These are phyloP conservation scores for Penicillium hesseltinei DNA, from an alignment of 2,329 filamentous ascomycete genomes.

Conservation along the genomic window DNA sequence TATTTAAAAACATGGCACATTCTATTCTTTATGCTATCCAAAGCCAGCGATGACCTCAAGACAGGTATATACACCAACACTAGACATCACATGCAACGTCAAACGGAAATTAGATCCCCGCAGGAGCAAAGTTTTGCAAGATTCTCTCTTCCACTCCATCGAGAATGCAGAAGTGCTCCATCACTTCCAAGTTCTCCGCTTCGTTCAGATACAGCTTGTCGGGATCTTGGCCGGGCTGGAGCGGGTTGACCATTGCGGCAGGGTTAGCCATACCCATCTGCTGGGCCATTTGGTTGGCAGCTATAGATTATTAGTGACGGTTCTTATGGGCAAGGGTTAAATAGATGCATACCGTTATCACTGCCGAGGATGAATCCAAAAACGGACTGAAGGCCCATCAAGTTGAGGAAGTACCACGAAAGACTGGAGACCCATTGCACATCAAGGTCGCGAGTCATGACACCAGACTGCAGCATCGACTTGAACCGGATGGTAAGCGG, in stretches of 20 bases:
- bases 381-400: slow-evolving; percentile 93
- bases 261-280: slow-evolving; percentile 75
- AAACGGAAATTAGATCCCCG: slow-evolving; percentile 16
- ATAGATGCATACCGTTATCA: slow-evolving; percentile 73
- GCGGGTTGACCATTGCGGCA: slow-evolving; percentile 66
- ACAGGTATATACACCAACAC: slow-evolving; percentile 12
- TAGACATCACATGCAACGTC: background rate
- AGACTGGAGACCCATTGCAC: slow-evolving; percentile 98
- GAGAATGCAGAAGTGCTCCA: slow-evolving; percentile 89
- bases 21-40: slow-evolving; percentile 12
- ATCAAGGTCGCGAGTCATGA: slow-evolving; percentile 92
- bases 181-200: slow-evolving; percentile 91
- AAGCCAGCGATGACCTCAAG: slow-evolving; percentile 5
- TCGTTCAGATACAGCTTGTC: slow-evolving; percentile 93
- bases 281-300: slow-evolving; percentile 86
- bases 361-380: slow-evolving; percentile 96
- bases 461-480: slow-evolving; percentile 96
- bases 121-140: slow-evolving; percentile 51
- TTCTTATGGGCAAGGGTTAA: background rate
- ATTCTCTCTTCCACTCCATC: slow-evolving; percentile 85
- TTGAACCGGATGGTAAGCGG: slow-evolving; percentile 98
- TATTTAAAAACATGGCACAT: background rate
- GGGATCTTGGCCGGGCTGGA: slow-evolving; percentile 88
- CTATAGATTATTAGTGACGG: slow-evolving; percentile 46
- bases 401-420: slow-evolving; percentile 97